These are phyloP conservation scores for Rugonectria rugulosa DNA, from an alignment of 2,329 filamentous ascomycete species.

Conservation along the genomic window DNA sequence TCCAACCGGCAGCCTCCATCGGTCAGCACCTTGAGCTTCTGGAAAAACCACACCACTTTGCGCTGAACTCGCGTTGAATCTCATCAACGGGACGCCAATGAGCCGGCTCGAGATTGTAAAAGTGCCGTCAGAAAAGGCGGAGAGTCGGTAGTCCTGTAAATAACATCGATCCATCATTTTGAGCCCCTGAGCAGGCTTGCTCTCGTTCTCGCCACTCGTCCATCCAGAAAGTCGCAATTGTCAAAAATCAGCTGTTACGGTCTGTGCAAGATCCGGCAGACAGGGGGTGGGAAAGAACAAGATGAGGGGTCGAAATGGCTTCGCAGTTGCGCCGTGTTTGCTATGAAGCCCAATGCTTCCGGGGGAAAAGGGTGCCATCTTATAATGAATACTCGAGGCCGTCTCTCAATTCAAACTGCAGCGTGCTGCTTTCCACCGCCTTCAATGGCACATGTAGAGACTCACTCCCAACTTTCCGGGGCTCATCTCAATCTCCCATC, in stretches of 20 bases:
- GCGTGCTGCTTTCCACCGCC: slow-evolving; percentile 5
- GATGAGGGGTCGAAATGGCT: not conserved
- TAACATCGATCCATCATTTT: slow-evolving; percentile 19
- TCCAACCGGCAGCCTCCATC: slow-evolving; percentile 17
- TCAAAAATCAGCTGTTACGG: slow-evolving; percentile 37
- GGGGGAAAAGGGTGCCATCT: not conserved
- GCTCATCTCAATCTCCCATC: slow-evolving; percentile 7
- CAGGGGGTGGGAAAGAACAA: slow-evolving; percentile 21
- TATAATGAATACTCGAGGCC: not conserved
- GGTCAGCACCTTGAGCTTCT: slow-evolving; percentile 20
- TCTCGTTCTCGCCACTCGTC: slow-evolving; percentile 26
- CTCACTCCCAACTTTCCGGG: not conserved
- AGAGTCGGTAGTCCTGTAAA: slow-evolving; percentile 15
- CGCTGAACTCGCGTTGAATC: slow-evolving; percentile 6
- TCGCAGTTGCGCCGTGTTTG: not conserved
- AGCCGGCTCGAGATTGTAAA: slow-evolving; percentile 24
- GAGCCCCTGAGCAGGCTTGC: slow-evolving; percentile 4
- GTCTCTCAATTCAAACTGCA: not conserved
- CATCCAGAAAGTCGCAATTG: slow-evolving; percentile 31
- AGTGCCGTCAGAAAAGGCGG: slow-evolving; percentile 1
- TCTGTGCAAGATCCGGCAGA: slow-evolving; percentile 19
- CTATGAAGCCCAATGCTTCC: slow-evolving; percentile 2
- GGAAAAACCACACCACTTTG: slow-evolving; percentile 33
- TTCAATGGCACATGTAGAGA: slow-evolving; percentile 22
- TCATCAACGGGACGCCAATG: slow-evolving; percentile 22